Percentiles rank a stretch among this genome's conserved stretches.
Conservation (phyloP, 257 asterid species). For the Orobanche coerulescens region DNA sequence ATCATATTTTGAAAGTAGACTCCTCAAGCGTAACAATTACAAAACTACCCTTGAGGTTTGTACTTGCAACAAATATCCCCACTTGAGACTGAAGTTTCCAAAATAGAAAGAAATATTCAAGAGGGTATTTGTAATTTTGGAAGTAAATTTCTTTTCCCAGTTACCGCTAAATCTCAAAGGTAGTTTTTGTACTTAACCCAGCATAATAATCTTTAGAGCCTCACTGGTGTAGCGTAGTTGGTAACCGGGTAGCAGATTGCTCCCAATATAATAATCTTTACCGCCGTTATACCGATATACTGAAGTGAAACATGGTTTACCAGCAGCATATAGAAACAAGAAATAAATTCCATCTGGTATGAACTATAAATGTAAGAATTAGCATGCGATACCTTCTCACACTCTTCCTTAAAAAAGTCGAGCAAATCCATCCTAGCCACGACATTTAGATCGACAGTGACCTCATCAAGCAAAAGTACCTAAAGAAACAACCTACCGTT, state of each 20-base stretch:
- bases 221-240: too few relatives aligned
- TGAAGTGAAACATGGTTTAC: not conserved
- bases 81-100: not conserved
- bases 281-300: not conserved
- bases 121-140: not conserved
- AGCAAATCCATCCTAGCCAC: slow-evolving; percentile 97
- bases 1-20: too few relatives aligned
- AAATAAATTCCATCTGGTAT: too few relatives aligned
- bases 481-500: too few relatives aligned
- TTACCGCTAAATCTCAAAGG: not conserved
- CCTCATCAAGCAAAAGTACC: slow-evolving; percentile 97
- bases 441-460: slow-evolving; percentile 90
- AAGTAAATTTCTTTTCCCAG: not conserved
- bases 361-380: not conserved
- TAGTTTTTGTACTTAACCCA: not conserved
- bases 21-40: too few relatives aligned
- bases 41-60: too few relatives aligned
- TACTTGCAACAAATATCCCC: not conserved
- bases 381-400: slow-evolving; percentile 56
- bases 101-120: not conserved
- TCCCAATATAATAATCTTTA: not conserved
- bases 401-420: slow-evolving; percentile 80
- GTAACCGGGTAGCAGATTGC: too few relatives aligned
- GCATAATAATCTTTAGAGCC: too few relatives aligned
- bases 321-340: slow-evolving; percentile 3